These are phyloP conservation scores for Ophiocordyceps robertsii DNA, from an alignment of 2,329 filamentous ascomycete genomes.

Conservation along the genomic window DNA sequence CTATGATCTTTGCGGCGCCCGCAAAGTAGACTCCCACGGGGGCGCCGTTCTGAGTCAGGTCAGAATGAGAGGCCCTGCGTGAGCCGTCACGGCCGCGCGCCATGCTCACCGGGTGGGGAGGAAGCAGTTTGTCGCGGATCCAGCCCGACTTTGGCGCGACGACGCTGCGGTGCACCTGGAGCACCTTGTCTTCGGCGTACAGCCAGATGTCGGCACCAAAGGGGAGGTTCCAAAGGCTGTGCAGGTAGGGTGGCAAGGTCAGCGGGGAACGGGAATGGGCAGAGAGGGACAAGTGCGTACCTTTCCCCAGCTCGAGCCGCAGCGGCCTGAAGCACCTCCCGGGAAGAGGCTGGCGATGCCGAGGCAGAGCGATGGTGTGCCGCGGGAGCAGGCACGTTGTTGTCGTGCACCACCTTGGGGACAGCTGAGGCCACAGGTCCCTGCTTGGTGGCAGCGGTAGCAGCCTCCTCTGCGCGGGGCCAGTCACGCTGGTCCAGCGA, in stretches of 20 bases:
- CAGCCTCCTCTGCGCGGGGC: not conserved
- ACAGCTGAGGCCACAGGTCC: not conserved
- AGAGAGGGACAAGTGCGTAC: constrained; percentile 3
- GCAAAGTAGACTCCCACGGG: constrained; percentile 12
- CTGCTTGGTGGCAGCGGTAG: not conserved
- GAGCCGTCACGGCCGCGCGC: not conserved
- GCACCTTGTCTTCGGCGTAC: constrained; percentile 9
- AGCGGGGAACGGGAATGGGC: not conserved
- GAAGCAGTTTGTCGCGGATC: constrained; percentile 19
- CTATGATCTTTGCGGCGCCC: constrained; percentile 12
- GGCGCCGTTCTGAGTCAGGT: constrained; percentile 12
- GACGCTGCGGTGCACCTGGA: constrained; percentile 21
- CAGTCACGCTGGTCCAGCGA: not conserved
- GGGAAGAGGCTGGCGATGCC: constrained; percentile 3
- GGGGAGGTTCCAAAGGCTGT: constrained; percentile 17
- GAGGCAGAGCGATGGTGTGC: not conserved
- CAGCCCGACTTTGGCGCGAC: constrained; percentile 18
- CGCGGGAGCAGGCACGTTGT: not conserved
- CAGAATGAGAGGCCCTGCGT: not conserved
- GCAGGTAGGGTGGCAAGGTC: not conserved
- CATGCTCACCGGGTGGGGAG: constrained; percentile 12
- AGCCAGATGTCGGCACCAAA: constrained; percentile 20
- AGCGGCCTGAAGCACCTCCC: constrained; percentile 12
- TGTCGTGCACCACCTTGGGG: not conserved
- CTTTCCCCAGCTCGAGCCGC: constrained; percentile 13